Percentiles rank a stretch among this genome's conserved stretches.
These are phyloP conservation scores for Leccinum truebloodii DNA, from an alignment of 768 basidiomycete genomes.

Conservation along the genomic window DNA sequence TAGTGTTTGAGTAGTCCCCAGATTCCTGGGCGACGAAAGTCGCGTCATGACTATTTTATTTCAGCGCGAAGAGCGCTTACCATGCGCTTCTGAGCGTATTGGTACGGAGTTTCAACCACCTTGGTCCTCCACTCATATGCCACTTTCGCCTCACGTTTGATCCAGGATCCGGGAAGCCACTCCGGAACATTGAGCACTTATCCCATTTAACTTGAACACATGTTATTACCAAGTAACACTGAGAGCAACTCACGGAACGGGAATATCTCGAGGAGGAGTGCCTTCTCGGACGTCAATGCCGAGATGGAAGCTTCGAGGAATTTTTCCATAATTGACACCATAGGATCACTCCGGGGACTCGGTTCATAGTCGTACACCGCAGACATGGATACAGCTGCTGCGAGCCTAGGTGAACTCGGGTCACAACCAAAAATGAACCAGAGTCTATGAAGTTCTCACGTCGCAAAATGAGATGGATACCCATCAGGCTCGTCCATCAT, in stretches of 20 bases:
- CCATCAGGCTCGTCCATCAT: neutral
- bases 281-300: constrained; percentile 1
- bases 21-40: neutral
- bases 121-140: neutral
- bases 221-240: neutral
- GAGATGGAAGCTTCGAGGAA: neutral
- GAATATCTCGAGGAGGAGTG: constrained; percentile 4
- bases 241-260: constrained; percentile 15
- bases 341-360: constrained; percentile 3
- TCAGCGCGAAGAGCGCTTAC: neutral
- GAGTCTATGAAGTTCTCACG: neutral
- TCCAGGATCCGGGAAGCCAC: constrained; percentile 7
- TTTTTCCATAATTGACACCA: neutral
- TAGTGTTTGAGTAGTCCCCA: neutral
- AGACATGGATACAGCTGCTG: neutral
- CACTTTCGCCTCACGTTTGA: constrained; percentile 5
- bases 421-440: neutral
- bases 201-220: neutral
- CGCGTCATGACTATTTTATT: neutral
- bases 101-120: constrained; percentile 5
- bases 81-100: neutral
- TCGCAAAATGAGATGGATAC: neutral
- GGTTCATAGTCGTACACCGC: neutral
- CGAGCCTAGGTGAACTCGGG: neutral
- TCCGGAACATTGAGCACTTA: neutral